These are phyloP conservation scores for Irpex sp. DNA, from an alignment of 1,284 basidiomycete genomes.

Conservation along the genomic window DNA sequence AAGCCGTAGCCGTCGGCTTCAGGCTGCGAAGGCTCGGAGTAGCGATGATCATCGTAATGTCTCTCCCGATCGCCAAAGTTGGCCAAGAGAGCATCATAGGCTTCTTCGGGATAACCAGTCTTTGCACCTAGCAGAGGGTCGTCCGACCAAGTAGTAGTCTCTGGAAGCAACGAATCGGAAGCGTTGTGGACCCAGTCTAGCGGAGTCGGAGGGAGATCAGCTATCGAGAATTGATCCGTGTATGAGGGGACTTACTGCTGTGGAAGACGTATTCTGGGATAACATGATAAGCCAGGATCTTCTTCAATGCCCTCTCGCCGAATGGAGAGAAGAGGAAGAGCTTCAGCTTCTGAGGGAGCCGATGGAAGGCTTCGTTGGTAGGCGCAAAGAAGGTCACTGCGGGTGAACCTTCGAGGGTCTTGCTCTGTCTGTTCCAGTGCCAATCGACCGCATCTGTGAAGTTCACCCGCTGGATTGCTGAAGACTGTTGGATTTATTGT, in stretches of 20 bases:
- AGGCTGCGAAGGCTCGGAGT: neutral
- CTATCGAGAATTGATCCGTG: neutral
- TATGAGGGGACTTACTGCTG: slow-evolving; percentile 39
- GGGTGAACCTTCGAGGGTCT: slow-evolving; percentile 40
- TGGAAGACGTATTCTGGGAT: slow-evolving; percentile 55
- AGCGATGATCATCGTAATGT: neutral
- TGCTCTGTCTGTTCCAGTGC: slow-evolving; percentile 34
- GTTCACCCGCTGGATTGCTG: slow-evolving; percentile 53
- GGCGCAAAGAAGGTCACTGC: slow-evolving; percentile 66
- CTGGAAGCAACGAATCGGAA: slow-evolving; percentile 11
- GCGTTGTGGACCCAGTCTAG: slow-evolving; percentile 25
- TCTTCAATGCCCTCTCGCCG: slow-evolving; percentile 52
- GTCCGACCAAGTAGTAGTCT: neutral
- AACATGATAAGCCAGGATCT: slow-evolving; percentile 66
- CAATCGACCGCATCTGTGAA: slow-evolving; percentile 46
- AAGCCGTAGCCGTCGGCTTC: slow-evolving; percentile 5
- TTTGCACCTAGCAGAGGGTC: neutral
- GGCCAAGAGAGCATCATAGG: neutral
- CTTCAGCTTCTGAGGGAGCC: slow-evolving; percentile 52
- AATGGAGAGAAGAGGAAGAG: slow-evolving; percentile 69
- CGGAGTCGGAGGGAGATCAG: neutral
- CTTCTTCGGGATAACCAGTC: neutral
- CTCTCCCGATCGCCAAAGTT: neutral
- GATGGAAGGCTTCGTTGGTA: slow-evolving; percentile 58
- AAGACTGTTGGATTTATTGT: slow-evolving; percentile 37